These are phyloP conservation scores for Schoenoplectus triqueter DNA, from an alignment of 202 grass and related monocot species.

Conservation along the genomic window DNA sequence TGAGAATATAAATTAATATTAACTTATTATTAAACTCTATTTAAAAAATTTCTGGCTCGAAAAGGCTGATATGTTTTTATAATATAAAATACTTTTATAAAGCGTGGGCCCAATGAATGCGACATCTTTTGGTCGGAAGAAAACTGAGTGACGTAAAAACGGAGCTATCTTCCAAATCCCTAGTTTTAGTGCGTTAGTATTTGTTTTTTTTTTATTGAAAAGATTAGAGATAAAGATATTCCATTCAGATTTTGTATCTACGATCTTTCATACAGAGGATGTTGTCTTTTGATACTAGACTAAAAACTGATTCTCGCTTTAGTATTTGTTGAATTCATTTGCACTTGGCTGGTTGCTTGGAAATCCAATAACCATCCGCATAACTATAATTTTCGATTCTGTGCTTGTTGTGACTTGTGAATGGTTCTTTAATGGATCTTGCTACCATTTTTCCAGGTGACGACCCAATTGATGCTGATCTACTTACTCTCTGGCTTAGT, in stretches of 20 bases:
- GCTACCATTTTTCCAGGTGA: slow-evolving; percentile 7
- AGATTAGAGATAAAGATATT: no score
- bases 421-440: background rate
- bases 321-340: background rate
- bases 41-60: no score
- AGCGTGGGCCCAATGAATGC: background rate
- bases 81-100: background rate
- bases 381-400: background rate
- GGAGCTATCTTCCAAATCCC: background rate
- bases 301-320: background rate
- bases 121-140: background rate
- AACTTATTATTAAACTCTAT: no score
- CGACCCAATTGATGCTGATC: slow-evolving; percentile 21
- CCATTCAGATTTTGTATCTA: no score
- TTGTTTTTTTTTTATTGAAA: no score
- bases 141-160: background rate
- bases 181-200: no score
- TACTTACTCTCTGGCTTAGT: background rate
- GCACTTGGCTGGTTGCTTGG: background rate
- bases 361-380: background rate
- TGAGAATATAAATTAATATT: no score
- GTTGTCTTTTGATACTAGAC: no score
- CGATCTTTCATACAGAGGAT: no score
- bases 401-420: background rate
- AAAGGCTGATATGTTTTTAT: background rate